Evolutionary conservation across 345 rosid genomes (phyloP).

Genomic region (Firmiana major): DNA sequence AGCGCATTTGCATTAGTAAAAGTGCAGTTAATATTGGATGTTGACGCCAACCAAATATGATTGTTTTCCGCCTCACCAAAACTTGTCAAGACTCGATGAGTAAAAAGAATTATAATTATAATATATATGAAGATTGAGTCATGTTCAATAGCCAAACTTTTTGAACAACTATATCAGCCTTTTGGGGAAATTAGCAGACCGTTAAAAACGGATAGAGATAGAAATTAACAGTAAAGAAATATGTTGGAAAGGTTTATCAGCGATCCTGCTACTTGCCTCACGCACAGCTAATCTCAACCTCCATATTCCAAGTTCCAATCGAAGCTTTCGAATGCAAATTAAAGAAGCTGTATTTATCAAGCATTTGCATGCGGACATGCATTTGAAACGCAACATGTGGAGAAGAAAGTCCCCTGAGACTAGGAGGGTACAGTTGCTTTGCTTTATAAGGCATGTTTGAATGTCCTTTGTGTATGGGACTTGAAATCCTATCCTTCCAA

Average conservation of each 20-base stretch:
- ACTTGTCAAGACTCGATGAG: neutral
- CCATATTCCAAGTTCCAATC: neutral
- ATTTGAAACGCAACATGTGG: conserved; percentile 22
- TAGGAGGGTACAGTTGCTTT: neutral
- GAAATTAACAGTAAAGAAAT: too few relatives aligned
- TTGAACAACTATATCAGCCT: neutral
- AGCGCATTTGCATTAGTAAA: neutral
- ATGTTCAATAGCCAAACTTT: neutral
- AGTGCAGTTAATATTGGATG: neutral
- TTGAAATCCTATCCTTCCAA: neutral
- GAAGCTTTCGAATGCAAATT: neutral
- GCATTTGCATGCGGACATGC: neutral
- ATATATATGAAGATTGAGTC: neutral
- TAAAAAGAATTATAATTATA: neutral
- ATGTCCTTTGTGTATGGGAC: conserved; percentile 29
- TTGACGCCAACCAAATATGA: neutral
- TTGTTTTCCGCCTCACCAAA: neutral
- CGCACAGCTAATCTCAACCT: conserved; percentile 26
- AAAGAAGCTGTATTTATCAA: conserved; percentile 1
- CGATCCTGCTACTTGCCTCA: conserved; percentile 39
- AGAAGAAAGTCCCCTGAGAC: neutral
- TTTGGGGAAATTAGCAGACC: too few relatives aligned
- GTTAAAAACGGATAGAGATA: too few relatives aligned
- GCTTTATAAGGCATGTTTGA: neutral
- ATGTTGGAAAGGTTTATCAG: conserved; percentile 12